Base-by-base conservation (phyloP, 495 filamentous ascomycete genomes). In the Evernia prunastri region DNA sequence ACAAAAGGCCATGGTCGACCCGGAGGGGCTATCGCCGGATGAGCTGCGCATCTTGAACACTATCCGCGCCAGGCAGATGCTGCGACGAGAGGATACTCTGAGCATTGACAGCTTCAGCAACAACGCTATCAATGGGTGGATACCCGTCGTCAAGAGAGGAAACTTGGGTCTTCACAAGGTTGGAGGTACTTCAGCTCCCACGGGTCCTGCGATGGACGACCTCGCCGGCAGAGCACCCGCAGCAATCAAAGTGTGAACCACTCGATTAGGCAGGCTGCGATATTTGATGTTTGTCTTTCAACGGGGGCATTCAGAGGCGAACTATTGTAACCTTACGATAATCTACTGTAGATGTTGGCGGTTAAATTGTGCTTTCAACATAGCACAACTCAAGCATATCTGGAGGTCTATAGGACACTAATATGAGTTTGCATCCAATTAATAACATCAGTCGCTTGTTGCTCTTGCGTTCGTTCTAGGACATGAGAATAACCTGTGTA, bases 81-180 rank as follows among this genome's bases (percentile, higher is more conserved):
- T 71, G 20, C 33, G 64, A 1, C 27, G 12, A 3, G 72, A 76
- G 62, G 76, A 77, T 63, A 57, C 67, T 0, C 45, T 76, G 27
- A 73, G 71, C 62, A 69, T 78, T 9, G 65, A 73, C 15, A 74
- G 67, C 65, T 76, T 80, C 54, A 57, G 58, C 37, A 58, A 45
- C 12, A 75, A 78, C 61, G 63, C 66, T 13, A 74, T 80, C 57
- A 70, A 78, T 42, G 77, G 77, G 1, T 59, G 70, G 10, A 60
- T 62, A 33, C 73, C 76, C 4, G 66, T 68, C 39, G 25, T 76
- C 61, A 61, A 69, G 56, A 69, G 61, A 25, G 76, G 76, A 45
- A 63, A 68, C 20, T 63, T 78, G 33, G 71, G 72, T 23, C 39
- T 83, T 17, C 79, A 36, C 4, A 45, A 45, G 42, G 42, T 10